Evolutionary conservation across 2,329 filamentous ascomycete genomes (phyloP), one percentile per base, ranked within the genome.

Genomic region (Paracoccidioides lutzii): DNA sequence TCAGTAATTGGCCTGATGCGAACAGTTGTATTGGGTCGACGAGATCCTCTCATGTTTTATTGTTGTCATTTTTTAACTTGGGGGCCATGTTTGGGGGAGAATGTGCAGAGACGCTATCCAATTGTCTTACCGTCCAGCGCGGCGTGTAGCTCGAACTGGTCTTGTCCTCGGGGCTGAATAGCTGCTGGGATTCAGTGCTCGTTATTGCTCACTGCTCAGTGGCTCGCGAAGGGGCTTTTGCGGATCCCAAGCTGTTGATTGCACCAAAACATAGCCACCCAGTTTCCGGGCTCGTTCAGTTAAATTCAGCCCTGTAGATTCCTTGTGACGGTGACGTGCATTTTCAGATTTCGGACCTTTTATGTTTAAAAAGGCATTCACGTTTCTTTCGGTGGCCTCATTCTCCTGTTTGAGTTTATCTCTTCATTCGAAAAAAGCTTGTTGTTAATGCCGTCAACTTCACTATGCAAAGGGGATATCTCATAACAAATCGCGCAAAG

Each of bases 401-500:
- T 30, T 28, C 35, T 12, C 14, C 3, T 10, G 12, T 22, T 35
- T 35, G 8, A 28, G 35, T 9, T 28, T 38, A 5, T 8, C 9
- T 38, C 10, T 9, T 38, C 8, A 22, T 22, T 12, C 14, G 12
- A 48, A 48, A n/a, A 4, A 35, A 12, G 45, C 30, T 6, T 35
- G 30, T 15, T 14, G 6, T 38, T 38, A 38, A 35, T 37, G 14
- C 33, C 46, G 28, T 14, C 33, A 12, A 37, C 15, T 33, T 41
- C 22, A n/a, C 12, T 8, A 54, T 54, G 53, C 53, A 54, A 54
- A 49, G 32, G 15, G 53, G 41, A 42, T 48, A 48, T 49, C 53
- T 48, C 53, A 54, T n/a, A 54, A 54, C 43, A 54, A 49, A 28
- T 54, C 53, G 4, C 43, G 53, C 15, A 49, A 35, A 38, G 53